Evolutionary conservation across 2,329 filamentous ascomycete genomes (phyloP), one percentile per base, ranked within the genome.

Genomic region (Diatrype stigma): DNA sequence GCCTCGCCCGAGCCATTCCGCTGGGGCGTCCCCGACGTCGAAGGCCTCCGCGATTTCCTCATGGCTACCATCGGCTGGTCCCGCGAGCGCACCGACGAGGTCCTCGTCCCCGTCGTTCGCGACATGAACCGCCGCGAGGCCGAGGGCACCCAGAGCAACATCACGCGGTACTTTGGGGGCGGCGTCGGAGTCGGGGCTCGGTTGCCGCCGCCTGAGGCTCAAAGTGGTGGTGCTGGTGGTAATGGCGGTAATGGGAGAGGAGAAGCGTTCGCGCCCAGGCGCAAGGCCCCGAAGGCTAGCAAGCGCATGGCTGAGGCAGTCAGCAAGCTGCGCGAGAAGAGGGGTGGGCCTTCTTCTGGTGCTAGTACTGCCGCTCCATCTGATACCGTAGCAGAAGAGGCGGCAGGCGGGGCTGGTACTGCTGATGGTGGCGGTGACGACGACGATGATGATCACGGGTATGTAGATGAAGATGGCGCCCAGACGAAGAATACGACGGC

Each of bases 101-200:
- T 99, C 2, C 80, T 99, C 2, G 90, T 99, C 1, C 94, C 94
- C 0, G 95, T 99, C 1, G 94, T 99, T 56, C 81, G 86, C 51
- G 94, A 99, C 63, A 96, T 99, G 89, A 97, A 97, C 66, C 82
- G 84, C 3, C 80, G 94, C 37, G 88, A 90, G 57, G 78, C 84
- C 26, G 94, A 97, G 71, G 94, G 94, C 6, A 97, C 93, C 17
- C 94, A 99, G 74, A 86, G 85, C 52, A 99, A 99, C 60, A 96
- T 99, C 58, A 99, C 94, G n/a, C 79, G 85, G 22, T 99, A 86
- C 68, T 96, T 97, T 67, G 82, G 84, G 12, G 93, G 93, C 0
- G 71, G 74, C 4, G 85, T 90, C 0, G 89, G 89, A 0, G 79
- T 78, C 0, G 88, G 89, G 0, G 80, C 80, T 53, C 48, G 72